These are phyloP conservation scores for Dryas integrifolia DNA, from an alignment of 331 rosid species.

Conservation along the genomic window DNA sequence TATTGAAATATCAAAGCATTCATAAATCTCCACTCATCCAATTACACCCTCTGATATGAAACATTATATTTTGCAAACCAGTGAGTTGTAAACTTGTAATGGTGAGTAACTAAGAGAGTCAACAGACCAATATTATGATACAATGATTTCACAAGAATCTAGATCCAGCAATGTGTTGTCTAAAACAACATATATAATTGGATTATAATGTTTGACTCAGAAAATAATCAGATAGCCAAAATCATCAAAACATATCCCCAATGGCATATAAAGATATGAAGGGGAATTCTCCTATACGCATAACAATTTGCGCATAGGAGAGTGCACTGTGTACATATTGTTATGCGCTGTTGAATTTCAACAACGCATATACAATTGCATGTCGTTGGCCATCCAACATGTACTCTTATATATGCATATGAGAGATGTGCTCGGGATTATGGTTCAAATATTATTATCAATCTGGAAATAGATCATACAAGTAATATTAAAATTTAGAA, in stretches of 20 bases:
- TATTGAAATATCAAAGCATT: neutral
- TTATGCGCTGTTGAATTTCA: no score
- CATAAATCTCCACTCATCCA: neutral
- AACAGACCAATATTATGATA: neutral
- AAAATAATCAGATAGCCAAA: neutral
- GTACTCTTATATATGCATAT: no score
- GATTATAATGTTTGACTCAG: neutral
- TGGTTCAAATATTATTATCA: no score
- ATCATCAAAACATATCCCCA: conserved; percentile 6
- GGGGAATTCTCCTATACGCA: no score
- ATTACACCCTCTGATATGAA: neutral
- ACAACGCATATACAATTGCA: no score
- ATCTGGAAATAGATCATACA: no score
- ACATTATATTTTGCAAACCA: neutral
- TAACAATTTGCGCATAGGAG: no score
- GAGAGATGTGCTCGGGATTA: no score
- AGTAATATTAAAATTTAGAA: no score
- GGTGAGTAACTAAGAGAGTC: no score
- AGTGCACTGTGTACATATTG: no score
- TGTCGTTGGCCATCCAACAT: no score
- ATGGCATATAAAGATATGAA: neutral
- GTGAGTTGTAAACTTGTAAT: neutral
- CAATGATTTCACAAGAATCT: neutral
- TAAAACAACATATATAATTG: neutral
- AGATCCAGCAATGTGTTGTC: neutral